Evolutionary conservation across 2,329 filamentous ascomycete species (phyloP), one percentile per base, ranked within the genome.

Genomic region (Aspergillus awamori): DNA sequence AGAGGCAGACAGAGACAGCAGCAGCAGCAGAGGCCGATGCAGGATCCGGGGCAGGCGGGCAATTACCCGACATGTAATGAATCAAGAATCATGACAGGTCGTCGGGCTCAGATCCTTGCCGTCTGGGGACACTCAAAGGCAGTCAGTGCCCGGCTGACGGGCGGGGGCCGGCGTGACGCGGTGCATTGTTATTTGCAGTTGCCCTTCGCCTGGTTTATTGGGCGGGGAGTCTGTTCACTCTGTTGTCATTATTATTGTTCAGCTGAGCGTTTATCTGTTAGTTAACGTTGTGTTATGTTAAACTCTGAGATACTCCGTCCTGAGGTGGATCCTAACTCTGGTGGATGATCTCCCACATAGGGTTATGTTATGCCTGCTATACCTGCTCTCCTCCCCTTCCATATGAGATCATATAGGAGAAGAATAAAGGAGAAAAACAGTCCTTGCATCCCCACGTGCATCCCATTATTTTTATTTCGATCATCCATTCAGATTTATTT

Each of bases 11-110:
- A 49, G 26, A 43, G 47, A 52, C 22, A 52, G 33, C 39, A 43
- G 57, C n/a, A 57, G 39, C 30, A 45, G 47, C 48, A 41, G 43
- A 22, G 57, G 39, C 53, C 48, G 39, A 47, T 39, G 43, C 45
- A 59, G 24, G 41, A 45, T 45, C 41, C 41, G 41, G 41, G 41
- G 41, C 41, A 45, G 41, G 41, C 20, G 20, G 10, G 10, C 20
- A 22, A 22, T 45, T 45, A 22, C 22, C 41, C 41, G 41, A 45
- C 22, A 22, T 20, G n/a, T 24, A 24, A 45, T 24, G 41, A 45
- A 24, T 20, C 41, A 45, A 45, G 41, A 20, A 45, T 45, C 17
- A 20, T 45, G 41, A 45, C 41, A 45, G 41, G 41, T 45, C 41
- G 20, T 11, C 41, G 10, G 41, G 20, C 41, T 45, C 41, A 45